A percentile compares a stretch with the other conserved stretches of the same genome.
Evolutionary conservation across 108 stramenopile genomes (phyloP).

Genomic region (Aureococcus anophagefferens): DNA sequence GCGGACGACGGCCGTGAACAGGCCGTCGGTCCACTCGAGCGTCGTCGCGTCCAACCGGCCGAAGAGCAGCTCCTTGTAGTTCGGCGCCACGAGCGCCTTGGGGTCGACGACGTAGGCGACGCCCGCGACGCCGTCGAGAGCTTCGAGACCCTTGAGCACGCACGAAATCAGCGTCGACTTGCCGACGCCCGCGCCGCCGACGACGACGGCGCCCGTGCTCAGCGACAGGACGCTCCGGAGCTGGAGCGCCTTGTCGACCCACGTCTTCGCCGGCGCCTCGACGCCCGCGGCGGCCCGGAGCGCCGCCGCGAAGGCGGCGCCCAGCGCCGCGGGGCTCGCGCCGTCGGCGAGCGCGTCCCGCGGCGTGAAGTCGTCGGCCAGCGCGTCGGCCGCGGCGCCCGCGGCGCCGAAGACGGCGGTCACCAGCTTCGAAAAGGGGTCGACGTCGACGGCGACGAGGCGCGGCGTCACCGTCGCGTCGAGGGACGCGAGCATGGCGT

Average conservation of each 20-base stretch:
- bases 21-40: constrained; percentile 98
- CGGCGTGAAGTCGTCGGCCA: too few relatives aligned
- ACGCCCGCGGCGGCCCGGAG: too few relatives aligned
- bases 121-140: constrained; percentile 73
- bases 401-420: constrained; percentile 77
- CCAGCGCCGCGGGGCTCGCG: too few relatives aligned
- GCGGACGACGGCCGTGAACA: constrained; percentile 76
- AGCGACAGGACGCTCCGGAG: constrained; percentile 83
- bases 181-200: constrained; percentile 76
- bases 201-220: constrained; percentile 92
- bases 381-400: background rate
- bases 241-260: constrained; percentile 89
- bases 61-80: constrained; percentile 74
- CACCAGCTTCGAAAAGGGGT: constrained; percentile 67
- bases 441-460: constrained; percentile 75
- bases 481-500: background rate
- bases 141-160: constrained; percentile 65
- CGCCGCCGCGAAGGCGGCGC: too few relatives aligned
- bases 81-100: constrained; percentile 55
- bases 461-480: constrained; percentile 6
- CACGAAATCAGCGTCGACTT: constrained; percentile 66
- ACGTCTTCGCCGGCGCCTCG: constrained; percentile 18
- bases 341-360: too few relatives aligned
- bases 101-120: constrained; percentile 90
- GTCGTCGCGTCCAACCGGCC: constrained; percentile 91